Evolutionary conservation across 441 rosid genomes (phyloP).

Genomic region (Dalechampia spathulata): DNA sequence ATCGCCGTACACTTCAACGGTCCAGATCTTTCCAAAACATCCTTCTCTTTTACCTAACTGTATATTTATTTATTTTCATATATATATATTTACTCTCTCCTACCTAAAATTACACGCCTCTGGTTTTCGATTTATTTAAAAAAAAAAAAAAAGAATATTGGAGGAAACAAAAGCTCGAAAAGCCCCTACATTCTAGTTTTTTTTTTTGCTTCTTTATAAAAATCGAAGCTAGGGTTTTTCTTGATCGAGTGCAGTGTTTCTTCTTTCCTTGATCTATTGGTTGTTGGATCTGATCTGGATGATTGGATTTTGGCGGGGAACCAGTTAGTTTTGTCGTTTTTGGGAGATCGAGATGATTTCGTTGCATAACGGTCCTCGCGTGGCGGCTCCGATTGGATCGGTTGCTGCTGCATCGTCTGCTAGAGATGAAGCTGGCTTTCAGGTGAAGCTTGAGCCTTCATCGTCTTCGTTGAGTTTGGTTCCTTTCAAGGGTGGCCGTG

Average conservation of each 20-base stretch:
- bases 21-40: constrained; percentile 12
- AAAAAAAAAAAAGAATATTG: not conserved
- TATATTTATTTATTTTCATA: not conserved
- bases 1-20: constrained; percentile 35
- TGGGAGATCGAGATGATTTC: constrained; percentile 39
- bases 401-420: constrained; percentile 14
- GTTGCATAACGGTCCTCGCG: constrained; percentile 44
- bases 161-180: constrained; percentile 18
- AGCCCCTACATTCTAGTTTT: too few species aligned
- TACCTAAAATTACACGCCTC: too few species aligned
- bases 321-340: too few species aligned
- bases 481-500: constrained; percentile 39
- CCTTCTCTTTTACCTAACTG: not conserved
- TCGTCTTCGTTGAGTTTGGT: constrained; percentile 44
- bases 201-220: too few species aligned
- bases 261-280: not conserved
- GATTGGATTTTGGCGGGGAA: constrained; percentile 20
- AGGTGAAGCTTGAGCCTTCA: constrained; percentile 41
- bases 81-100: too few species aligned
- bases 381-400: constrained; percentile 30
- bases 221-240: constrained; percentile 18
- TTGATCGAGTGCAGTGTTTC: constrained; percentile 17
- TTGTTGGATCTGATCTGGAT: constrained; percentile 23
- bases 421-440: constrained; percentile 36
- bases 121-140: not conserved